Conservation (phyloP, 2,329 filamentous ascomycete species). For the Diaporthe eres region DNA sequence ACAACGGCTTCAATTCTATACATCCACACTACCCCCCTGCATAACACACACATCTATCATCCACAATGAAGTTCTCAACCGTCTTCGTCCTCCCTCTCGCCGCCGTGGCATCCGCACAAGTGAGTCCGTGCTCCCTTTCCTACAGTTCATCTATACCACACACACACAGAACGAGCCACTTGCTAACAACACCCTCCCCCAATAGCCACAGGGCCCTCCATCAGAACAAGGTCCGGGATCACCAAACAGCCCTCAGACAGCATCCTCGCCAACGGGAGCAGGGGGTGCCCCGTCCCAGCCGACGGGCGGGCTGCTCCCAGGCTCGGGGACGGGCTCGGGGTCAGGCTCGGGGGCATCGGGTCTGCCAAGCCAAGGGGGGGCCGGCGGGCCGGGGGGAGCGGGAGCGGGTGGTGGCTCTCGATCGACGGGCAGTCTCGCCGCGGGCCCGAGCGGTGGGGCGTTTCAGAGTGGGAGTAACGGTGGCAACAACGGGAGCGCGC, state of each 20-base stretch:
- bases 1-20: neutral
- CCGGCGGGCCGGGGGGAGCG: neutral
- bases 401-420: neutral
- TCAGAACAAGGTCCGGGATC: slow-evolving; percentile 29
- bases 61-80: slow-evolving; percentile 27
- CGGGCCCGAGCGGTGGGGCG: slow-evolving; percentile 8
- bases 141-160: neutral
- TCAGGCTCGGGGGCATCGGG: neutral
- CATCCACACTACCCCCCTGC: neutral
- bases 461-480: slow-evolving; percentile 7
- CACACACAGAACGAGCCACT: neutral
- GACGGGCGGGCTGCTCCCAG: slow-evolving; percentile 1
- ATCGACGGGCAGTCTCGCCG: slow-evolving; percentile 19
- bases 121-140: slow-evolving; percentile 15
- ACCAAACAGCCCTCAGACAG: slow-evolving; percentile 20
- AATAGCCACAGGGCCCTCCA: slow-evolving; percentile 23
- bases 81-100: slow-evolving; percentile 16
- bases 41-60: neutral
- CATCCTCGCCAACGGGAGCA: neutral
- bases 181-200: neutral
- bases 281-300: slow-evolving; percentile 14
- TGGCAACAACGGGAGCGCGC: neutral
- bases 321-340: slow-evolving; percentile 4
- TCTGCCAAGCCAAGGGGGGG: neutral
- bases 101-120: slow-evolving; percentile 12